A percentile compares a stretch with the other conserved stretches of the same genome.
Evolutionary conservation across 257 asterid genomes (phyloP).

Genomic region (Ehretia macrophylla): DNA sequence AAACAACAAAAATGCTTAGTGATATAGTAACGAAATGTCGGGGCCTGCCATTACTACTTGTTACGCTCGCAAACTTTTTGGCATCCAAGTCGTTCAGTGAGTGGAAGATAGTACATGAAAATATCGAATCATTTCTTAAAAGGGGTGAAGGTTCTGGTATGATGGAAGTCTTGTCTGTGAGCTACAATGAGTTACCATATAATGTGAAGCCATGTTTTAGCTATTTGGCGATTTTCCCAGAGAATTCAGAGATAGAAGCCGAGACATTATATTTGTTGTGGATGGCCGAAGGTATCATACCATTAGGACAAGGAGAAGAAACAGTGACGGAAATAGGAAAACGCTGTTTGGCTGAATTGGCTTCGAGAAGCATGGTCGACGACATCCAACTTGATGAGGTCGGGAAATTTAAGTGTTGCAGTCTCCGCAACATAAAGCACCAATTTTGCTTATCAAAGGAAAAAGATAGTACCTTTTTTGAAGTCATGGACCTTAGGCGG

Average conservation of each 20-base stretch:
- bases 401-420: neutral
- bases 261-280: slow-evolving; percentile 2
- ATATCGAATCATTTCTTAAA: too few species aligned
- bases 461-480: neutral
- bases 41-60: too few species aligned
- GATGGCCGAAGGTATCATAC: slow-evolving; percentile 6
- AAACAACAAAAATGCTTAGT: too few species aligned
- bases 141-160: too few species aligned
- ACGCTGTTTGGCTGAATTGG: slow-evolving; percentile 3
- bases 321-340: slow-evolving; percentile 1
- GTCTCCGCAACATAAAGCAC: neutral
- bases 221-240: neutral
- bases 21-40: too few species aligned
- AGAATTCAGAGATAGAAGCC: neutral
- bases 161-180: neutral
- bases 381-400: neutral
- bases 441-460: neutral
- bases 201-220: neutral
- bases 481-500: neutral
- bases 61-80: too few species aligned
- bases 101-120: too few species aligned
- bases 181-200: neutral
- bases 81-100: too few species aligned
- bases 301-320: neutral
- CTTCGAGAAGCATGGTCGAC: neutral